Evolutionary conservation across 2,329 filamentous ascomycete species (phyloP).

Genomic region (Cladobotryum protrusum): DNA sequence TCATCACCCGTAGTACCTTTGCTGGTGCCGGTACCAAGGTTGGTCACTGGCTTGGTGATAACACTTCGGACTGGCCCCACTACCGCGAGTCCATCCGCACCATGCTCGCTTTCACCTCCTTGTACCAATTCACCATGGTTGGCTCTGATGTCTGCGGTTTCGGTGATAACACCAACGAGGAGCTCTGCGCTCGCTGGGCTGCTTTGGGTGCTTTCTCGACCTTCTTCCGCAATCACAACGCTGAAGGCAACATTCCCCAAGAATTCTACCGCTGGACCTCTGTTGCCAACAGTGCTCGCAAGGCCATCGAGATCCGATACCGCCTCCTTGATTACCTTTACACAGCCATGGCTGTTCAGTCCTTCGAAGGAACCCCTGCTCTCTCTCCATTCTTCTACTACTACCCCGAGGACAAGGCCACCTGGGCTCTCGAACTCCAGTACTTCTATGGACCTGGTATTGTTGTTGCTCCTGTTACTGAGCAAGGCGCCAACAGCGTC

Average conservation of each 20-base stretch:
- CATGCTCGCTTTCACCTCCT: conserved; percentile 63
- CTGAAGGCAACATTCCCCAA: conserved; percentile 40
- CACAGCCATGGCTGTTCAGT: conserved; percentile 59
- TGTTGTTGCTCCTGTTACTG: conserved; percentile 43
- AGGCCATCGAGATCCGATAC: conserved; percentile 68
- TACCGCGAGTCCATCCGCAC: conserved; percentile 75
- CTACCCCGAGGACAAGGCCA: conserved; percentile 50
- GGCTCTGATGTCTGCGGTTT: conserved; percentile 76
- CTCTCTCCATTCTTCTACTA: conserved; percentile 67
- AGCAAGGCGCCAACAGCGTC: conserved; percentile 38
- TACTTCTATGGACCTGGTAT: conserved; percentile 46
- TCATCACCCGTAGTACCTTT: conserved; percentile 79
- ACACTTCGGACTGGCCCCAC: conserved; percentile 62
- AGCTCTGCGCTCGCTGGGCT: conserved; percentile 64
- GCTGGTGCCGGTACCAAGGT: conserved; percentile 68
- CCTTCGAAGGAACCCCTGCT: conserved; percentile 54
- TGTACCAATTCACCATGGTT: conserved; percentile 65
- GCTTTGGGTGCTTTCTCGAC: conserved; percentile 63
- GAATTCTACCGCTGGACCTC: conserved; percentile 65
- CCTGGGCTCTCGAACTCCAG: conserved; percentile 42
- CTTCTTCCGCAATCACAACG: conserved; percentile 66
- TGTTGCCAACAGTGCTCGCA: conserved; percentile 58
- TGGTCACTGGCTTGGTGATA: conserved; percentile 80
- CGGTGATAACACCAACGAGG: conserved; percentile 53
- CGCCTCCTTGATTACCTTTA: conserved; percentile 77